A percentile compares a stretch with the other conserved stretches of the same genome.
Evolutionary conservation across 179 eudicot genomes (phyloP).

Genomic region (Vitellaria paradoxa): DNA sequence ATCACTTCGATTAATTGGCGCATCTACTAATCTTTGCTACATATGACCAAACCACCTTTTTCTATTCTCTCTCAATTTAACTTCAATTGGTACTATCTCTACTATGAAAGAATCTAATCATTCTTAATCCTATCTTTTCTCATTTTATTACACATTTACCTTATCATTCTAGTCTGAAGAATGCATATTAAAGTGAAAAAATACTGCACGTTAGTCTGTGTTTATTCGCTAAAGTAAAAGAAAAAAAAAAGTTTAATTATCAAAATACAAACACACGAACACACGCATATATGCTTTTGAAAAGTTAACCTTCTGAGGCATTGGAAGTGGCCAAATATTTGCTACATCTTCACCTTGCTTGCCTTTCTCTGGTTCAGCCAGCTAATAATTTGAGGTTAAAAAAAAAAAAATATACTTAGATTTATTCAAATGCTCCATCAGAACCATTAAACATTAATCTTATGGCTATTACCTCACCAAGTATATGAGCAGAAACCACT

Average conservation of each 20-base stretch:
- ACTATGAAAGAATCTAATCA: no score
- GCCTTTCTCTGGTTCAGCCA: slow-evolving; percentile 40
- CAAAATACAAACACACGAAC: no score
- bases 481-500: slow-evolving; percentile 94
- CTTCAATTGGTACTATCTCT: no score
- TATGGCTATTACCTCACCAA: slow-evolving; percentile 46
- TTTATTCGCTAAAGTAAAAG: neutral
- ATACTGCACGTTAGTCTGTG: neutral
- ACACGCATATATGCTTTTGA: neutral
- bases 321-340: slow-evolving; percentile 68
- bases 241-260: neutral
- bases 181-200: neutral
- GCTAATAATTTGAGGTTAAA: slow-evolving; percentile 14
- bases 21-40: no score
- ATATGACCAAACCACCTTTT: no score
- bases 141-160: no score
- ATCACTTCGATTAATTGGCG: no score
- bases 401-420: neutral
- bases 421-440: slow-evolving; percentile 10
- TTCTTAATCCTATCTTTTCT: no score
- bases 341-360: slow-evolving; percentile 49
- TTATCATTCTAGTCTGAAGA: no score
- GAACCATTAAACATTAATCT: slow-evolving; percentile 1
- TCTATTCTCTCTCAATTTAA: no score
- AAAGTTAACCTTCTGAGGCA: slow-evolving; percentile 61